Evolutionary conservation across 345 rosid species (phyloP).

Genomic region (Rhizophora mangle): DNA sequence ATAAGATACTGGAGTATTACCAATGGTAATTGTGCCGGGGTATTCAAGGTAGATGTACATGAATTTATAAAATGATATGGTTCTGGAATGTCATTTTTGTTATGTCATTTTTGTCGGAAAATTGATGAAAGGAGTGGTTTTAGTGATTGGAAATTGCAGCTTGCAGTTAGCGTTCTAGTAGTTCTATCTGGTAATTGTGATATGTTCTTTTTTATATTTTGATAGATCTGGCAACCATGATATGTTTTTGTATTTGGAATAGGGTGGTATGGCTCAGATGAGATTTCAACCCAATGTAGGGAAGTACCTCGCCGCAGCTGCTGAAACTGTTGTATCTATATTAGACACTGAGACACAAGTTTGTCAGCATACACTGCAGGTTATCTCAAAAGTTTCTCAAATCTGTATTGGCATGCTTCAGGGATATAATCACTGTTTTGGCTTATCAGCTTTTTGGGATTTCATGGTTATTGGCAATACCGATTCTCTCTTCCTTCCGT

Average conservation of each 20-base stretch:
- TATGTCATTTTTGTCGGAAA: neutral
- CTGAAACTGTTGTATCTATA: slow-evolving; percentile 76
- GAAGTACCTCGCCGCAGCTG: slow-evolving; percentile 85
- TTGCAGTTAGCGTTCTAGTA: too few relatives aligned
- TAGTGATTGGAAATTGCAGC: neutral
- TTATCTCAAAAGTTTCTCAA: slow-evolving; percentile 18
- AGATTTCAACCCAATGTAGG: slow-evolving; percentile 94
- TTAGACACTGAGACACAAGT: slow-evolving; percentile 82
- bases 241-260: slow-evolving; percentile 12
- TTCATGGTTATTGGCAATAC: neutral
- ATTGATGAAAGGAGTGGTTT: neutral
- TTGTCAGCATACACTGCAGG: slow-evolving; percentile 74
- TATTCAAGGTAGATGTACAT: slow-evolving; percentile 62
- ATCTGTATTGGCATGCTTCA: neutral
- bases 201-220: too few relatives aligned
- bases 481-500: neutral
- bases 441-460: neutral
- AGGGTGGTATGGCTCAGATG: slow-evolving; percentile 84
- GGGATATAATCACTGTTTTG: neutral
- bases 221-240: neutral
- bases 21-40: slow-evolving; percentile 69
- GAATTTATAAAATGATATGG: too few relatives aligned
- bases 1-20: slow-evolving; percentile 92
- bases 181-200: too few relatives aligned
- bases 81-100: neutral